These are phyloP conservation scores for Boletellus ananiceps DNA, from an alignment of 768 basidiomycete genomes.

Conservation along the genomic window DNA sequence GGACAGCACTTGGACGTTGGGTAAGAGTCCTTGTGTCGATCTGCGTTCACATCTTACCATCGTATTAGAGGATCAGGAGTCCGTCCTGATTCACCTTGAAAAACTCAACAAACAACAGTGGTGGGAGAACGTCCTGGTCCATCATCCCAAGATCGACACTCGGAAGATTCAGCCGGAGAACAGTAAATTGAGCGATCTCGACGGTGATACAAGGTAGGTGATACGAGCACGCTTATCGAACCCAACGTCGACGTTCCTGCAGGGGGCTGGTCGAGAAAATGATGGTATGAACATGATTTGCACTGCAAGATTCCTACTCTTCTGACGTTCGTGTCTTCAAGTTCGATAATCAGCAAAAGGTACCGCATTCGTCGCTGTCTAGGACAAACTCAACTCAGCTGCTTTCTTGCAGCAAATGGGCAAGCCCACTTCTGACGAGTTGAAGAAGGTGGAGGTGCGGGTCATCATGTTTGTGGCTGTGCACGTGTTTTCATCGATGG, in stretches of 20 bases:
- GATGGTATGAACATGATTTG: conserved; percentile 68
- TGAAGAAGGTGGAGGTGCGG: conserved; percentile 85
- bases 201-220: conserved; percentile 83
- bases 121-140: conserved; percentile 96
- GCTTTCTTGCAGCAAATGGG: conserved; percentile 71
- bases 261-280: conserved; percentile 99
- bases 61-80: conserved; percentile 67
- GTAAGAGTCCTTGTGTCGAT: conserved; percentile 43
- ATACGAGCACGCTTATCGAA: background rate
- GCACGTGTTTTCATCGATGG: background rate
- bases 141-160: conserved; percentile 96
- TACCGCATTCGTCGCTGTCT: conserved; percentile 9
- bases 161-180: conserved; percentile 93
- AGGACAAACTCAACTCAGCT: background rate
- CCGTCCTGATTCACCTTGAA: conserved; percentile 73
- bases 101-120: conserved; percentile 86
- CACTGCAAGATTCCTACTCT: background rate
- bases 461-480: background rate
- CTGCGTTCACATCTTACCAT: conserved; percentile 6
- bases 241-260: conserved; percentile 10
- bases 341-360: conserved; percentile 45
- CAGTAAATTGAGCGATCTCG: conserved; percentile 93
- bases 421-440: conserved; percentile 90
- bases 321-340: conserved; percentile 20
- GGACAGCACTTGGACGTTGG: conserved; percentile 94